Evolutionary conservation across 768 basidiomycete species (phyloP), one percentile per base, ranked within the genome.

Genomic region (Russula compacta): DNA sequence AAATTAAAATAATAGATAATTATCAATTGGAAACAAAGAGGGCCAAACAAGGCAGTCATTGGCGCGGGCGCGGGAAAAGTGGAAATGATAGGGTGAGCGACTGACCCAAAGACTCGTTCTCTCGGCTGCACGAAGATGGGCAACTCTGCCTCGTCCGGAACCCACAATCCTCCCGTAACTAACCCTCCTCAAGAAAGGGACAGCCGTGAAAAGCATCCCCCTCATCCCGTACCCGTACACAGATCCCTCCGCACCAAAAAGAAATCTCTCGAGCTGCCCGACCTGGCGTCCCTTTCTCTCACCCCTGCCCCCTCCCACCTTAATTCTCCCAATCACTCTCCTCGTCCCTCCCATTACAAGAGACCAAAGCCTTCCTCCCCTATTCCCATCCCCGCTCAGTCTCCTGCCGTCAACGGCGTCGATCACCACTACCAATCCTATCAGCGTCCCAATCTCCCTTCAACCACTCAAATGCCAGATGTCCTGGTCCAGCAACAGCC

Each of bases 231-330:
- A 0, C 68, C 43, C 77, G 73, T 83, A 0, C 85, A 87, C 71
- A 76, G 77, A 36, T 85, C 86, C 47, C 73, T 88, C 60, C 77
- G 84, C 43, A 76, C 77, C 21, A 88, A 85, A 77, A 87, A 86
- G 73, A 82, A 79, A 69, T 86, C 85, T 0, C 81, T 90, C 19
- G 86, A 90, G 70, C 78, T 90, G 29, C 87, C 87, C 56, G 87
- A 89, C 75, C 83, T 90, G 67, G 79, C 79, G 12, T 73, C 74
- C 60, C 77, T 81, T 64, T 73, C 78, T 48, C 67, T 81, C 63
- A 77, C 79, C 59, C 77, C 78, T 60, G 73, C 73, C 52, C 66
- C 72, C 46, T 73, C 75, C 33, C 69, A 70, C 59, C 72, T 70
- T 47, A 67, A 66, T 59, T 73, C 76, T 49, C 71, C 74, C 42